Evolutionary conservation across 2,329 filamentous ascomycete genomes (phyloP), one percentile per base, ranked within the genome.

Genomic region (Akanthomyces lecanii): DNA sequence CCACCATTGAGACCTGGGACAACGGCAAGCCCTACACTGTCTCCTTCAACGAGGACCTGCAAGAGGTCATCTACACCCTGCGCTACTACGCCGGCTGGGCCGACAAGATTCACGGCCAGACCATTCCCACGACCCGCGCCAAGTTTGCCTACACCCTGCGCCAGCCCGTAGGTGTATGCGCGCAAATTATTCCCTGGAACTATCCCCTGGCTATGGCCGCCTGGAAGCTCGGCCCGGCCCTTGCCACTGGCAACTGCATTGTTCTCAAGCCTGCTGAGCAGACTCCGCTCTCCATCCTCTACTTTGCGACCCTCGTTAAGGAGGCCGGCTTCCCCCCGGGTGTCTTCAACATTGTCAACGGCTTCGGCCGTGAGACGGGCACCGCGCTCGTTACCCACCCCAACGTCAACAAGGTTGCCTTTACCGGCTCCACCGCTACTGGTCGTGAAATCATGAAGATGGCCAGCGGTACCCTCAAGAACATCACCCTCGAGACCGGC

Each of bases 61-160:
- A 72, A 1, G 76, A 78, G 65, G 75, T 76, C 14, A 69, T 75
- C 5, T 69, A 69, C 62, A 75, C 85, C 16, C 77, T 87, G 48
- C 86, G 88, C 67, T 93, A 94, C 75, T 94, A 93, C 70, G 88
- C 85, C 50, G 90, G 90, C 38, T 93, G 85, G 75, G 88, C 89
- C 25, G 90, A 93, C 75, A 93, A 93, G 78, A 85, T 91, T 54
- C 85, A 88, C 66, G 90, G 90, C 12, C 85, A 90, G 71, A 89
- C 89, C 12, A 91, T 93, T 67, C 86, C 88, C 63, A 90, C 88
- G 0, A 85, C 81, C 0, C 79, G 81, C 0, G 77, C 81, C 18
- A 93, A 92, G 72, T 83, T 93, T 66, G 89, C 88, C 1, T 93
- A 93, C 68, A 92, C 89, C 0, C 78, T 92, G 30, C 84, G 85